phyloP scores from a whole-genome alignment of 306 rosid genomes.

The Luffa acutangula region DNA sequence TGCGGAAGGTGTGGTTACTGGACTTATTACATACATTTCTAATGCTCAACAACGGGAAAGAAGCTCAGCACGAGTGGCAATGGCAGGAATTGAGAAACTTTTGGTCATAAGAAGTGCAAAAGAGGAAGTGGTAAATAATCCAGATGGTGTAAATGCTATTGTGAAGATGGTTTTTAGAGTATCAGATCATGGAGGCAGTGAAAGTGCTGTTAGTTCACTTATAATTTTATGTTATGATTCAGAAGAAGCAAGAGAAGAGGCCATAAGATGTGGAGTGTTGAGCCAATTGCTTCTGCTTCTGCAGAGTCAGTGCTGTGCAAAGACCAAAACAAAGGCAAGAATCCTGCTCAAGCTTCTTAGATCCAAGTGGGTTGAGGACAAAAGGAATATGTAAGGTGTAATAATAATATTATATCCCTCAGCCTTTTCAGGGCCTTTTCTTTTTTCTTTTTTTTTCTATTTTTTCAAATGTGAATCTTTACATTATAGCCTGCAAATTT shows the following conservation, averaged over 20 bases:
- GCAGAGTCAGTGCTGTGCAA: slow-evolving; percentile 54
- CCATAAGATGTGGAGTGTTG: slow-evolving; percentile 49
- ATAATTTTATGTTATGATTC: slow-evolving; percentile 36
- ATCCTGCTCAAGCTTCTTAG: slow-evolving; percentile 66
- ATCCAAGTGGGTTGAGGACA: slow-evolving; percentile 45
- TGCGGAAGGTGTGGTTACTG: slow-evolving; percentile 41
- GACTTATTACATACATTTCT: slow-evolving; percentile 39
- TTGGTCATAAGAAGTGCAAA: slow-evolving; percentile 34
- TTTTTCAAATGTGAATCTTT: not conserved
- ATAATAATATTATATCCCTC: not conserved
- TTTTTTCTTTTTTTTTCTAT: not conserved
- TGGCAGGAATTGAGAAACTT: slow-evolving; percentile 48
- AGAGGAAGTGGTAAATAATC: slow-evolving; percentile 33
- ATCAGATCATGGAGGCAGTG: slow-evolving; percentile 57
- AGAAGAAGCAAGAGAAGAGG: slow-evolving; percentile 48
- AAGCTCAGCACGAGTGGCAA: slow-evolving; percentile 28
- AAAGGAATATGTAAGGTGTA: slow-evolving; percentile 16
- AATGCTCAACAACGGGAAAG: slow-evolving; percentile 27
- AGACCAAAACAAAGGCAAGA: slow-evolving; percentile 67
- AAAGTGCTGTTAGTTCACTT: slow-evolving; percentile 51
- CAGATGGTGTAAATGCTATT: slow-evolving; percentile 32
- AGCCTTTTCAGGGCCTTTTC: not conserved
- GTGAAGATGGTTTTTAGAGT: slow-evolving; percentile 63
- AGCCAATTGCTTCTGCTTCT: slow-evolving; percentile 59
- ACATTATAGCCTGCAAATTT: not conserved